Evolutionary conservation across 495 filamentous ascomycete species (phyloP).

Genomic region (Pyrenopolyporus hunteri): DNA sequence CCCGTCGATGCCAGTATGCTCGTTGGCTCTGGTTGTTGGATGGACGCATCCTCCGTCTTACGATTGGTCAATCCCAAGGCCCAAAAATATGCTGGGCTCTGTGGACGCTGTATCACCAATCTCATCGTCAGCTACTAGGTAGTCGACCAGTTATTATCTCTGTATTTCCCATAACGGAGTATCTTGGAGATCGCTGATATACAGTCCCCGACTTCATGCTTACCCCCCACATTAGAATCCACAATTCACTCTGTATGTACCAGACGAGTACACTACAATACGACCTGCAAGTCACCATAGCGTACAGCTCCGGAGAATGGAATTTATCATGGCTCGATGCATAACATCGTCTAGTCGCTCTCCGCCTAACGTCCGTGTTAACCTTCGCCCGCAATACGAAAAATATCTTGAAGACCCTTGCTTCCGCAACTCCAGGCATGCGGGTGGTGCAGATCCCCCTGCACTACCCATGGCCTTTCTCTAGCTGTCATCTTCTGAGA

Average conservation of each 20-base stretch:
- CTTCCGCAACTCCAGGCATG: slow-evolving; percentile 24
- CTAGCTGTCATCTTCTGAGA: slow-evolving; percentile 27
- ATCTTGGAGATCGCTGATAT: slow-evolving; percentile 19
- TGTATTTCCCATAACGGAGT: slow-evolving; percentile 15
- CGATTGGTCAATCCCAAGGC: slow-evolving; percentile 20
- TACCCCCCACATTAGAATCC: slow-evolving; percentile 25
- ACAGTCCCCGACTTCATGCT: slow-evolving; percentile 7
- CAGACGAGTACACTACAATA: slow-evolving; percentile 18
- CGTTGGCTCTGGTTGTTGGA: not conserved
- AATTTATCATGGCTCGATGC: slow-evolving; percentile 15
- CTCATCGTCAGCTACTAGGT: slow-evolving; percentile 21
- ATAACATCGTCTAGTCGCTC: slow-evolving; percentile 22
- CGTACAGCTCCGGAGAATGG: slow-evolving; percentile 10
- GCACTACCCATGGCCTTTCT: slow-evolving; percentile 7
- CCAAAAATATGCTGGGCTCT: slow-evolving; percentile 8
- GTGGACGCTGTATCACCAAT: slow-evolving; percentile 27
- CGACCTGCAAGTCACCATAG: slow-evolving; percentile 19
- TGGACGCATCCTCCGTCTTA: not conserved
- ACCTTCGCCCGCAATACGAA: slow-evolving; percentile 18
- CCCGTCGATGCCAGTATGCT: slow-evolving; percentile 4
- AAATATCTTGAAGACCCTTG: slow-evolving; percentile 25
- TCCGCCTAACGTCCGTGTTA: slow-evolving; percentile 12
- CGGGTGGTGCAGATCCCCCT: slow-evolving; percentile 27
- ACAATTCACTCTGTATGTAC: slow-evolving; percentile 20
- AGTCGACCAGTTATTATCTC: slow-evolving; percentile 4